phyloP scores from a whole-genome alignment of 495 filamentous ascomycete genomes.

The Tuber magnatum region DNA sequence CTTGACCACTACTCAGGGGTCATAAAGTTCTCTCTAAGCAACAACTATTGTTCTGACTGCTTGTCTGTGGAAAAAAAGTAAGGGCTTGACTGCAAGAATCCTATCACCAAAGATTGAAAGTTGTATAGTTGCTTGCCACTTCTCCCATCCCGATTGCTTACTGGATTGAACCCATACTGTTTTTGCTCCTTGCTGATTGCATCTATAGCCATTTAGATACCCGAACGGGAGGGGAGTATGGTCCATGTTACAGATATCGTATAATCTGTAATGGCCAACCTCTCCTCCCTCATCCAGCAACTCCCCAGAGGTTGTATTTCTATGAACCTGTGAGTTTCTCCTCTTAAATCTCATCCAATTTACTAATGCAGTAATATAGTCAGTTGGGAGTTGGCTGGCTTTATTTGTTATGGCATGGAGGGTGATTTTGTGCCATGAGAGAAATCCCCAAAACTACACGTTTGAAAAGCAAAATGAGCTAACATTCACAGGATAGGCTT shows the following conservation, averaged over 20 bases:
- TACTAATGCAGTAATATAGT: conserved; percentile 9
- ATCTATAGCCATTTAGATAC: conserved; percentile 14
- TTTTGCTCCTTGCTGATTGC: conserved; percentile 9
- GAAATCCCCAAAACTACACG: conserved; percentile 5
- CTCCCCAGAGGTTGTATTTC: background rate
- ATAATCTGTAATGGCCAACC: conserved; percentile 5
- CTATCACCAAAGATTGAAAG: conserved; percentile 3
- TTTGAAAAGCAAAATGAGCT: conserved; percentile 10
- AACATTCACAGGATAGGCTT: background rate
- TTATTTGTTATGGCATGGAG: conserved; percentile 8
- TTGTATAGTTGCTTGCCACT: conserved; percentile 14
- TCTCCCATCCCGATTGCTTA: conserved; percentile 7
- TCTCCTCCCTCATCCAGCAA: background rate
- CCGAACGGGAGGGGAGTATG: conserved; percentile 14
- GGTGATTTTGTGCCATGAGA: conserved; percentile 4
- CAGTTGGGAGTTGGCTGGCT: background rate
- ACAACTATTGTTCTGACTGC: background rate
- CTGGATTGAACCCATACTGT: conserved; percentile 10
- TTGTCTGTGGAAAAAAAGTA: conserved; percentile 12
- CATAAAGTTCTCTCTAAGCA: background rate
- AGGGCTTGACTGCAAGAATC: background rate
- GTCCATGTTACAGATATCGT: conserved; percentile 14
- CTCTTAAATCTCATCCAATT: conserved; percentile 8
- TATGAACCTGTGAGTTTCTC: conserved; percentile 2
- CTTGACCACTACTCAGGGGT: conserved; percentile 6